Conservation (phyloP, 176 grass and related monocot genomes). For the Oryza meyeriana region DNA sequence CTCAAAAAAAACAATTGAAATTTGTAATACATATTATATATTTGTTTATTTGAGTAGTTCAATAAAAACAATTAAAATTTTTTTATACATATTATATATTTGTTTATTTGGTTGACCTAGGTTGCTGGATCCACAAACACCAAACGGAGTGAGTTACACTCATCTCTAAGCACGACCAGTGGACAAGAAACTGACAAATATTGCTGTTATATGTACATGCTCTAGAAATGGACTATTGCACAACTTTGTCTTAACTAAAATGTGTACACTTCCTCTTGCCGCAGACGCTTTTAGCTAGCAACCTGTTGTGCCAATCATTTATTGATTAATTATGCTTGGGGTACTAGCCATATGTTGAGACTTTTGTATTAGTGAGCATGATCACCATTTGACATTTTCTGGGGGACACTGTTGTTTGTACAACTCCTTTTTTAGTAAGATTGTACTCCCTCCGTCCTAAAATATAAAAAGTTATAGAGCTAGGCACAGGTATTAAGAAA, state of each 20-base stretch:
- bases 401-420: not conserved
- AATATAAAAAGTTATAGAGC: no score
- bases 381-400: not conserved
- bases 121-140: not conserved
- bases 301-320: not conserved
- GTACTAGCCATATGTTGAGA: not conserved
- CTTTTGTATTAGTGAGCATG: not conserved
- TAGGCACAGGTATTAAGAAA: no score
- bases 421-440: not conserved
- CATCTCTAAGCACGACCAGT: not conserved
- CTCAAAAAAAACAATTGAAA: not conserved
- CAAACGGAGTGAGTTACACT: not conserved
- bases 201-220: not conserved
- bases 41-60: no score
- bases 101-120: not conserved
- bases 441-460: no score
- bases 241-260: not conserved
- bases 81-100: not conserved
- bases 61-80: not conserved
- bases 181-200: not conserved
- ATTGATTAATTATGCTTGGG: not conserved
- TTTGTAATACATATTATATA: not conserved
- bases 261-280: not conserved
- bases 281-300: not conserved
- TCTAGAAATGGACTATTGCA: not conserved